Evolutionary conservation across 192 early-diverging fungal species (phyloP).

Genomic region (Rhizoclosmatium sp.): DNA sequence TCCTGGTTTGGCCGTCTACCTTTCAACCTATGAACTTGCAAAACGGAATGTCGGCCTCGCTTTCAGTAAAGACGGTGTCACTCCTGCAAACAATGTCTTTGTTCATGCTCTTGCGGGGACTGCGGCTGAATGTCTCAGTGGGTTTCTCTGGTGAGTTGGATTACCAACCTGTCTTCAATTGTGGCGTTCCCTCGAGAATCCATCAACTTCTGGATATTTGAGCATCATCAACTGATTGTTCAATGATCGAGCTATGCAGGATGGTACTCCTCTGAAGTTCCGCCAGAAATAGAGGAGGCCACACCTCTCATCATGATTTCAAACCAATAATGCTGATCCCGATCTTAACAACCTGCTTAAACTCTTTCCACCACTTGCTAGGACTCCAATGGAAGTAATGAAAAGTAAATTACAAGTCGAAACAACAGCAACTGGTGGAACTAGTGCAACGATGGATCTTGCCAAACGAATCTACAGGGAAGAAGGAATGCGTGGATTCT

Average conservation of each 20-base stretch:
- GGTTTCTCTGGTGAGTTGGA: constrained; percentile 64
- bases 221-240: too few species aligned
- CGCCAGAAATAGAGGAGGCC: too few species aligned
- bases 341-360: too few species aligned
- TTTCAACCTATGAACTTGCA: constrained; percentile 71
- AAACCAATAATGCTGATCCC: neutral
- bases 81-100: constrained; percentile 31
- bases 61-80: constrained; percentile 34
- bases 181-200: too few species aligned
- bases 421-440: neutral
- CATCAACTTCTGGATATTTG: too few species aligned
- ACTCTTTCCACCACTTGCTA: neutral
- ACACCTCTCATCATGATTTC: too few species aligned
- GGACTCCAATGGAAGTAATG: constrained; percentile 88
- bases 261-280: too few species aligned
- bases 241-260: too few species aligned
- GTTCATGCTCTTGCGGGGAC: constrained; percentile 69
- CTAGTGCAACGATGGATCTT: constrained; percentile 40
- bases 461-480: constrained; percentile 55
- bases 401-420: constrained; percentile 76
- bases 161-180: neutral
- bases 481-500: constrained; percentile 74
- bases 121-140: constrained; percentile 70
- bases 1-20: constrained; percentile 75
- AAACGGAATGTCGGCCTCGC: constrained; percentile 53